Percentiles rank a stretch among this genome's conserved stretches.
phyloP scores from a whole-genome alignment of 2,329 filamentous ascomycete species.

The Fusarium sp. region DNA sequence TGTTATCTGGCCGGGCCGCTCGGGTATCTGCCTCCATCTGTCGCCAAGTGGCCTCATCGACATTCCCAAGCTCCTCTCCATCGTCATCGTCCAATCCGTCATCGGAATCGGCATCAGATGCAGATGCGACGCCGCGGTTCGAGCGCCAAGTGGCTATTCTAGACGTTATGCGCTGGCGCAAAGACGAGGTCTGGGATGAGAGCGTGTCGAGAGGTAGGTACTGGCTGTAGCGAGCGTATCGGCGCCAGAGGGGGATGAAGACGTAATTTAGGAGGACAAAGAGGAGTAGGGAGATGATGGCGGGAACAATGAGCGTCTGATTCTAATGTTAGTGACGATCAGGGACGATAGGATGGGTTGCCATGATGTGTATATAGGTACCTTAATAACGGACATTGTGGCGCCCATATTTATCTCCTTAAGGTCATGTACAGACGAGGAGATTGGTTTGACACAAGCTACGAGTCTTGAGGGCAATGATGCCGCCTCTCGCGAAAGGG shows the following conservation, averaged over 20 bases:
- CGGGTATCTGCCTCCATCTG: conserved; percentile 56
- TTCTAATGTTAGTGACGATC: conserved; percentile 27
- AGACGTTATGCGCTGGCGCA: conserved; percentile 65
- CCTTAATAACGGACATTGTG: conserved; percentile 57
- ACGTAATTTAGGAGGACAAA: conserved; percentile 78
- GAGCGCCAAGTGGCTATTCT: conserved; percentile 61
- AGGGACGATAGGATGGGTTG: conserved; percentile 14
- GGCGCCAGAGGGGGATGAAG: conserved; percentile 77
- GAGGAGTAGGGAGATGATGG: conserved; percentile 77
- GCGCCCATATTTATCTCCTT: conserved; percentile 51
- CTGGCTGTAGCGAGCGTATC: conserved; percentile 79
- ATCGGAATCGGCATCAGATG: conserved; percentile 59
- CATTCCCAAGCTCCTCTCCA: conserved; percentile 78
- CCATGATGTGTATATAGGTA: conserved; percentile 37
- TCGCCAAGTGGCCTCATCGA: conserved; percentile 65
- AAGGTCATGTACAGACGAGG: not conserved
- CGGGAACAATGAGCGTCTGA: conserved; percentile 80
- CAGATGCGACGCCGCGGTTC: conserved; percentile 59
- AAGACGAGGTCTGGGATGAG: conserved; percentile 68
- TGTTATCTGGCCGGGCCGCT: conserved; percentile 62
- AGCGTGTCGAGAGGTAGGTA: conserved; percentile 80
- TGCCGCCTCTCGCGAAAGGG: conserved; percentile 21
- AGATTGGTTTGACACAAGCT: conserved; percentile 4
- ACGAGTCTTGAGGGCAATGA: conserved; percentile 4
- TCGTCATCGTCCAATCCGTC: conserved; percentile 69